Base-by-base conservation (phyloP, 192 early-diverging fungal genomes). In the Podila minutissima region DNA sequence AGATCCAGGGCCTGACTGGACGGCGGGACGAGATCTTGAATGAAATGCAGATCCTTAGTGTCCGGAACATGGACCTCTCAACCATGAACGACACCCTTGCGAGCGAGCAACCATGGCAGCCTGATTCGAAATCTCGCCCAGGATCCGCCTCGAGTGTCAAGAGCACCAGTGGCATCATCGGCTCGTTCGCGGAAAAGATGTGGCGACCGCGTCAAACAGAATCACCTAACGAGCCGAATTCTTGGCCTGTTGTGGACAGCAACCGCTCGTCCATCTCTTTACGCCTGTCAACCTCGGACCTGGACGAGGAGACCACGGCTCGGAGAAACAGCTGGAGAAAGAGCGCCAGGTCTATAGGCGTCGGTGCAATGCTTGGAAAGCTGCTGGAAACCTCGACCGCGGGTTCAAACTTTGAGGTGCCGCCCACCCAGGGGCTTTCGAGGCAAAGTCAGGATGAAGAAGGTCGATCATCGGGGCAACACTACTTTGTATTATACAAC, bases 11-110 rank as follows among this genome's bases (percentile, higher is more conserved):
- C 4, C 62, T 84, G 48, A 62, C 53, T 31, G 75, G 69, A 20
- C 74, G 61, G n/a, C 74, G 86, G 6, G 88, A 89, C 13, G 83
- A 84, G 20, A 66, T 74, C 24, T 67, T 86, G 31, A 75, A 87
- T 22, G 88, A 89, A 29, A 84, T 74, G 67, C 70, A 78, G 33
- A 74, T 77, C 24, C 66, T 89, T 1, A 89, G 84, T 33, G 79
- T 77, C 19, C 84, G 84, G 55, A 87, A 89, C 65, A 70, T 83
- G 11, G 86, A 87, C 51, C 68, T 89, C 6, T 67, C 78, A 13
- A 69, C 64, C 20, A 83, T 87, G 66, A 87, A 88, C 58, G 87
- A 88, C 65, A 86, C 87, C 35, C 58, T 88, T 26, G 73, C 74
- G 17, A 67, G 71, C 53, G 74, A 82, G 26, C 64, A 74, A 59